These are phyloP conservation scores for Caryopteris hybrid DNA, from an alignment of 305 asterid species.

Conservation along the genomic window DNA sequence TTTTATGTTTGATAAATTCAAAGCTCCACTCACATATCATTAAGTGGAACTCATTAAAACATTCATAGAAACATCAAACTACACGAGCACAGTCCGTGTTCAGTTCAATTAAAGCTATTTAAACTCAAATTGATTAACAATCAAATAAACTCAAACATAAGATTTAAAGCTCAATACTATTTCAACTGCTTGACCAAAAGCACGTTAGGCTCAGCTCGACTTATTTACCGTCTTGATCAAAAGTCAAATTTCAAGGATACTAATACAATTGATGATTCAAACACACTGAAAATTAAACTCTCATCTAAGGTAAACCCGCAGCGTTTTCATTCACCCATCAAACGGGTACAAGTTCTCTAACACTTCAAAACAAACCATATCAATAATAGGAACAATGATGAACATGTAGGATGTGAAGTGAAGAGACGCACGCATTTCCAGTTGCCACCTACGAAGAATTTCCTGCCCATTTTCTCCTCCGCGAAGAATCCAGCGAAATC, in stretches of 20 bases:
- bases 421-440: slow-evolving; percentile 11
- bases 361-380: background rate
- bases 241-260: background rate
- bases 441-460: slow-evolving; percentile 10
- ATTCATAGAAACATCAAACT: too few species aligned
- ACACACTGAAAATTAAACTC: background rate
- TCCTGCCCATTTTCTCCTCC: background rate
- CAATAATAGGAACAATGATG: background rate
- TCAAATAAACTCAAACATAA: too few species aligned
- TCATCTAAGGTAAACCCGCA: background rate
- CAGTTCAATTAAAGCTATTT: too few species aligned
- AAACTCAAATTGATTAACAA: too few species aligned
- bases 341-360: background rate
- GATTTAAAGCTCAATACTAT: too few species aligned
- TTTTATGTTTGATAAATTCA: too few species aligned
- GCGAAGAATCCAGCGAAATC: background rate
- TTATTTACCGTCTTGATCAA: too few species aligned
- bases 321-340: background rate
- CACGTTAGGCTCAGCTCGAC: too few species aligned
- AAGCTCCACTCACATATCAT: too few species aligned
- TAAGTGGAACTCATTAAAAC: too few species aligned
- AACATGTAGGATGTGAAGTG: background rate
- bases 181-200: too few species aligned
- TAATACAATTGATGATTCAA: background rate
- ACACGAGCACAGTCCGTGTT: too few species aligned